A percentile compares a stretch with the other conserved stretches of the same genome.
Evolutionary conservation across 2,329 filamentous ascomycete genomes (phyloP).

Genomic region (Fusarium cyanostomum): DNA sequence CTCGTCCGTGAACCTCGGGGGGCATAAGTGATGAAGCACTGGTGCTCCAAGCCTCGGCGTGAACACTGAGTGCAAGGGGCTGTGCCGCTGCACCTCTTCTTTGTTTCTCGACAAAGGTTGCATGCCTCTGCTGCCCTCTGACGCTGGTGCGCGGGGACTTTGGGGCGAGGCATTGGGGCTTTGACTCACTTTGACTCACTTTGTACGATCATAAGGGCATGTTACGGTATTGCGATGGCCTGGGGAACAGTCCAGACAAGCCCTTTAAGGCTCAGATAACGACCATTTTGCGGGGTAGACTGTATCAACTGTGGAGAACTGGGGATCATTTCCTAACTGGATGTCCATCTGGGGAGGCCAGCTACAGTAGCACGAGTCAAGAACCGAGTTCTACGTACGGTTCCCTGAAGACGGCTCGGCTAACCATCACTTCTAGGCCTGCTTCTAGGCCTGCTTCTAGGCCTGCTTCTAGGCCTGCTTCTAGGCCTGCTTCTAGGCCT

Average conservation of each 20-base stretch:
- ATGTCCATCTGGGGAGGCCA: background rate
- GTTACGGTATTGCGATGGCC: too few species aligned
- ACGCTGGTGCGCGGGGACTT: conserved; percentile 59
- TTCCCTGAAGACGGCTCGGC: too few species aligned
- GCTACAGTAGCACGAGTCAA: background rate
- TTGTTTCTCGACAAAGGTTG: conserved; percentile 57
- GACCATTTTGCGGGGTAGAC: conserved; percentile 6
- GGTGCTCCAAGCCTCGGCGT: conserved; percentile 52
- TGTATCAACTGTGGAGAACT: background rate
- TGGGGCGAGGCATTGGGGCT: conserved; percentile 60
- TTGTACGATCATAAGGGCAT: too few species aligned
- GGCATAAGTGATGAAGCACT: conserved; percentile 50
- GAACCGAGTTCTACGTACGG: too few species aligned
- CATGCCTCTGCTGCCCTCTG: conserved; percentile 60
- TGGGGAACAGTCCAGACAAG: background rate
- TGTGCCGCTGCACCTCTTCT: conserved; percentile 61
- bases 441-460: too few species aligned
- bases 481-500: too few species aligned
- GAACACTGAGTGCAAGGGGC: conserved; percentile 60
- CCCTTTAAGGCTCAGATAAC: background rate
- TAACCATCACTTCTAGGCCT: too few species aligned
- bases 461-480: too few species aligned
- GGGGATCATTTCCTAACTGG: background rate
- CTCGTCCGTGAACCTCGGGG: conserved; percentile 42
- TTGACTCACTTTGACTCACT: too few species aligned